A percentile compares a stretch with the other conserved stretches of the same genome.
These are phyloP conservation scores for Craspedostauros australis DNA, from an alignment of 108 stramenopile species.

Conservation along the genomic window DNA sequence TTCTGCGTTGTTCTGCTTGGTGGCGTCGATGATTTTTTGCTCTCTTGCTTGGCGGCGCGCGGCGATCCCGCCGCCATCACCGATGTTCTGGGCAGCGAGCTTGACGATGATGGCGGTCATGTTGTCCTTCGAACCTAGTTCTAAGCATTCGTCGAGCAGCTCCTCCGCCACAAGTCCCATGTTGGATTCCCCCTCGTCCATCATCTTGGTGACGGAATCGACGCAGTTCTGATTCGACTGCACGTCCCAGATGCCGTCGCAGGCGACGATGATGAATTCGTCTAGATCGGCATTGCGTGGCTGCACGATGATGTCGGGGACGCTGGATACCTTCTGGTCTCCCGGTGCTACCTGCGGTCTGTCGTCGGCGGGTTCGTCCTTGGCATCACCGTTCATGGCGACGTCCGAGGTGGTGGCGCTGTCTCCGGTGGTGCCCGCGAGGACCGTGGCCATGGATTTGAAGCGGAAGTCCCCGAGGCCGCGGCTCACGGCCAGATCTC, in stretches of 20 bases:
- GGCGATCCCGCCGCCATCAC: slow-evolving; percentile 53
- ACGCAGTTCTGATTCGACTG: slow-evolving; percentile 72
- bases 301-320: slow-evolving; percentile 75
- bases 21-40: too few relatives aligned
- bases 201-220: slow-evolving; percentile 45
- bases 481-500: slow-evolving; percentile 93
- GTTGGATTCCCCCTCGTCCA: slow-evolving; percentile 52
- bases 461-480: slow-evolving; percentile 89
- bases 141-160: slow-evolving; percentile 5
- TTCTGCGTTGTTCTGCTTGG: too few relatives aligned
- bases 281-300: slow-evolving; percentile 57
- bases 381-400: not conserved
- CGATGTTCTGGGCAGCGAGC: slow-evolving; percentile 48
- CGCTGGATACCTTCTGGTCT: slow-evolving; percentile 75
- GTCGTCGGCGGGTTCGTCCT: not conserved
- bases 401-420: not conserved
- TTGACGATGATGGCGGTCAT: slow-evolving; percentile 67
- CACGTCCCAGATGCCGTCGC: slow-evolving; percentile 98
- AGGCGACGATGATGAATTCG: slow-evolving; percentile 82
- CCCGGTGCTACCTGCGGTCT: slow-evolving; percentile 26
- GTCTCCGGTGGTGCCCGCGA: not conserved
- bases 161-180: slow-evolving; percentile 73
- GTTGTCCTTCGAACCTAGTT: slow-evolving; percentile 66
- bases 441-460: slow-evolving; percentile 37
- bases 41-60: slow-evolving; percentile 41